Conservation (phyloP, 257 asterid genomes). For the Fraxinus quadrangulata region DNA sequence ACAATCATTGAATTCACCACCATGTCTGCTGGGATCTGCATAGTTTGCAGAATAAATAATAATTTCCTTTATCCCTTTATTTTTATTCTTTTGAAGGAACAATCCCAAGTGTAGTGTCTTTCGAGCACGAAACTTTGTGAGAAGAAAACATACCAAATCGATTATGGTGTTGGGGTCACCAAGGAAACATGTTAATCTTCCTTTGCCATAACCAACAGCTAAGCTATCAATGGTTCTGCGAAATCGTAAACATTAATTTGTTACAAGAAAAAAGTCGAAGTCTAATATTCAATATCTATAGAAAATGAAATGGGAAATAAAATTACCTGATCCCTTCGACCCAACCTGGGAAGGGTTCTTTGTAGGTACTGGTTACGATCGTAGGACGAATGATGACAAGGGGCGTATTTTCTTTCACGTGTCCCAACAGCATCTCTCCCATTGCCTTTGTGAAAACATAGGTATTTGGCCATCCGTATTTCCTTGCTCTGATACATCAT, state of each 20-base stretch:
- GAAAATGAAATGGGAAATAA: background rate
- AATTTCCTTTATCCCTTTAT: no score
- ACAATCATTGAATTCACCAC: constrained; percentile 88
- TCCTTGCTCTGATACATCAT: constrained; percentile 51
- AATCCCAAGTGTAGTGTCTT: background rate
- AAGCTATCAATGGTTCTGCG: constrained; percentile 86
- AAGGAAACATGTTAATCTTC: constrained; percentile 63
- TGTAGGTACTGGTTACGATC: constrained; percentile 65
- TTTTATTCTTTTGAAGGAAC: background rate
- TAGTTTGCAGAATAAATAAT: background rate
- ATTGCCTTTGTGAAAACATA: constrained; percentile 80
- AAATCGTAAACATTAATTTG: background rate
- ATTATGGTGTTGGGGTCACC: constrained; percentile 61
- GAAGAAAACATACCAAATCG: constrained; percentile 58
- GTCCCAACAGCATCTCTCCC: constrained; percentile 75
- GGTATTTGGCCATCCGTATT: constrained; percentile 85
- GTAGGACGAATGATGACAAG: constrained; percentile 75
- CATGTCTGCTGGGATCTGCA: constrained; percentile 95
- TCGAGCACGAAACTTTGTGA: background rate
- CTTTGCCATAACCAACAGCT: constrained; percentile 84
- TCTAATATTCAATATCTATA: background rate
- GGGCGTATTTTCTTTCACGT: constrained; percentile 44
- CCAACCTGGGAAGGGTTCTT: constrained; percentile 92
- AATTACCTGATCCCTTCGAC: constrained; percentile 75
- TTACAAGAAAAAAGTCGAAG: background rate